Evolutionary conservation across 345 rosid species (phyloP).

Genomic region (Cardiospermum halicacabum): DNA sequence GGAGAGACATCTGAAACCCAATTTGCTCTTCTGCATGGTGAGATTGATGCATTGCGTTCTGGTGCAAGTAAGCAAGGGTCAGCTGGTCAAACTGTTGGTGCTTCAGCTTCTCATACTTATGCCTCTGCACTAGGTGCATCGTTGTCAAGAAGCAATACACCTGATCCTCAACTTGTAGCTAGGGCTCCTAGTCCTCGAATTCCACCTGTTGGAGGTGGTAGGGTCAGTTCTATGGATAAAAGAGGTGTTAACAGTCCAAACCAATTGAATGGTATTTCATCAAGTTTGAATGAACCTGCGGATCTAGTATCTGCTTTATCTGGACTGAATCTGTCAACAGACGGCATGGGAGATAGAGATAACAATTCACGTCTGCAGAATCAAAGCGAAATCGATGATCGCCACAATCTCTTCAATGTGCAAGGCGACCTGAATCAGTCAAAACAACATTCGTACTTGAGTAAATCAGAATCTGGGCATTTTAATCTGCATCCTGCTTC

Average conservation of each 20-base stretch:
- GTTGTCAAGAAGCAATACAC: constrained; percentile 57
- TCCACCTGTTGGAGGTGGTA: constrained; percentile 55
- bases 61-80: constrained; percentile 30
- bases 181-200: constrained; percentile 57
- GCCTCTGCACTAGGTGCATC: constrained; percentile 60
- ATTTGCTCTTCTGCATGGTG: constrained; percentile 35
- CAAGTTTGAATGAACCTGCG: constrained; percentile 31
- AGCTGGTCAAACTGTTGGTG: constrained; percentile 26
- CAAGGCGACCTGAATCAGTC: constrained; percentile 28
- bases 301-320: constrained; percentile 50
- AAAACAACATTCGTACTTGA: constrained; percentile 24
- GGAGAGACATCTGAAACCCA: constrained; percentile 41
- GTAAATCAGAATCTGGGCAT: constrained; percentile 20
- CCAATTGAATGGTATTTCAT: constrained; percentile 35
- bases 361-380: constrained; percentile 25
- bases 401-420: constrained; percentile 28
- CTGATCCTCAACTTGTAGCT: constrained; percentile 56
- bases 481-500: constrained; percentile 14
- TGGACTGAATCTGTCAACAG: constrained; percentile 49
- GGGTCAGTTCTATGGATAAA: constrained; percentile 42
- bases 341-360: constrained; percentile 32
- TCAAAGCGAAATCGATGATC: constrained; percentile 32
- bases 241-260: constrained; percentile 30
- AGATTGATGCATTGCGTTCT: constrained; percentile 33
- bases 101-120: constrained; percentile 46